phyloP scores from a whole-genome alignment of 345 rosid genomes.

The Gossypium sturtianum region DNA sequence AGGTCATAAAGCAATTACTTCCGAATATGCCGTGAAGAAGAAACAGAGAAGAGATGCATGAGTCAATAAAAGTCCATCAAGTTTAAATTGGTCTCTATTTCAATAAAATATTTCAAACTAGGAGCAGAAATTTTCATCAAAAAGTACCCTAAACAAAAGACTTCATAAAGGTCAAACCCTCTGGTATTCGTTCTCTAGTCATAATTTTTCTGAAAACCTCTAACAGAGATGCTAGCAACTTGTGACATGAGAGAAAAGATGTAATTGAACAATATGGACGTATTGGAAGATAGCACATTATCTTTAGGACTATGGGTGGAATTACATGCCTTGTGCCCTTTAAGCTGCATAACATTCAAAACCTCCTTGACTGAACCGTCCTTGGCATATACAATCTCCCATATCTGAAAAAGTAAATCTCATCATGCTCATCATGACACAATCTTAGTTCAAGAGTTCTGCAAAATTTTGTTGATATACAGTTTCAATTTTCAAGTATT shows the following conservation, averaged over 20 bases:
- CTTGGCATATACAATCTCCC: conserved; percentile 93
- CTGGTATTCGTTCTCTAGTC: not conserved
- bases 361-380: conserved; percentile 96
- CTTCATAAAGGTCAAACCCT: not conserved
- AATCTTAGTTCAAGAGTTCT: not conserved
- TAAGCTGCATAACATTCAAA: conserved; percentile 84
- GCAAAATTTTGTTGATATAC: not conserved
- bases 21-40: not conserved
- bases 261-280: not conserved
- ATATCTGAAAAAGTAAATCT: conserved; percentile 46
- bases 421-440: not conserved
- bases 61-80: not conserved
- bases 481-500: not conserved
- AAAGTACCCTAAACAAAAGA: not conserved
- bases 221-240: not conserved
- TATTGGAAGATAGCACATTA: not conserved
- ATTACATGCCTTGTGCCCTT: conserved; percentile 78
- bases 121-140: not conserved
- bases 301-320: not conserved
- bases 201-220: not conserved
- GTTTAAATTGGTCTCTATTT: not conserved
- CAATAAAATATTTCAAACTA: not conserved
- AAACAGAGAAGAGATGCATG: conserved; percentile 1
- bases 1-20: not conserved
- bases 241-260: not conserved